Conservation (phyloP, 139 green algal genomes). For the Tetraselmis striata region DNA sequence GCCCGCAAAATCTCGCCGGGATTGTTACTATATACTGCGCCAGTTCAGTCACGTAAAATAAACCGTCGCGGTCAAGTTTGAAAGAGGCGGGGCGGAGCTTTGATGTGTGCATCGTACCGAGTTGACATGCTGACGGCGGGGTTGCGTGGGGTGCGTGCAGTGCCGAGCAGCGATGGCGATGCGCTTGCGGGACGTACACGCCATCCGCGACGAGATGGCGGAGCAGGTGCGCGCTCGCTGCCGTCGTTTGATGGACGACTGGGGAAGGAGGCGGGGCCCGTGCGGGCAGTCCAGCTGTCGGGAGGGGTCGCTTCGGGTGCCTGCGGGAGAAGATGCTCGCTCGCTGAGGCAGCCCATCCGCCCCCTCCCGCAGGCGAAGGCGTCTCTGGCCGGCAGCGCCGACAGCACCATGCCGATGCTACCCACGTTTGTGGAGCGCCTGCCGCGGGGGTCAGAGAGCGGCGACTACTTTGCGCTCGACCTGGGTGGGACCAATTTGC, state of each 20-base stretch:
- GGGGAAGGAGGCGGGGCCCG: background rate
- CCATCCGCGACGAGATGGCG: background rate
- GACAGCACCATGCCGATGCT: constrained; percentile 45
- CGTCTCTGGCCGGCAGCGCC: constrained; percentile 17
- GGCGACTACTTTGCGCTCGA: constrained; percentile 77
- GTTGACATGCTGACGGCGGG: background rate
- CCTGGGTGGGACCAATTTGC: constrained; percentile 86
- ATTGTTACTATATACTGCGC: background rate
- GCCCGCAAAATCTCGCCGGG: background rate
- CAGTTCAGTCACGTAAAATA: background rate
- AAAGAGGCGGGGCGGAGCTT: background rate
- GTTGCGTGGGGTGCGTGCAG: background rate
- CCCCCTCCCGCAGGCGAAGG: constrained; percentile 24
- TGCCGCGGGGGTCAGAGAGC: constrained; percentile 30
- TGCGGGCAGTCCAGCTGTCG: background rate
- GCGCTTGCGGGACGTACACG: background rate
- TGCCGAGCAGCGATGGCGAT: background rate
- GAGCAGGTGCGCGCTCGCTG: background rate
- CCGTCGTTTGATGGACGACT: background rate
- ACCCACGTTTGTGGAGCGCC: constrained; percentile 30
- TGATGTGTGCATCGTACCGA: background rate
- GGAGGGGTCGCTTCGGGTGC: background rate
- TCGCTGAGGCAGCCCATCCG: background rate
- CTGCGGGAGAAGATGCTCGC: background rate
- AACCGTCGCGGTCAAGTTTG: background rate